These are phyloP conservation scores for Sorghum bicolor DNA, from an alignment of 176 grass and related monocot species.

Conservation along the genomic window DNA sequence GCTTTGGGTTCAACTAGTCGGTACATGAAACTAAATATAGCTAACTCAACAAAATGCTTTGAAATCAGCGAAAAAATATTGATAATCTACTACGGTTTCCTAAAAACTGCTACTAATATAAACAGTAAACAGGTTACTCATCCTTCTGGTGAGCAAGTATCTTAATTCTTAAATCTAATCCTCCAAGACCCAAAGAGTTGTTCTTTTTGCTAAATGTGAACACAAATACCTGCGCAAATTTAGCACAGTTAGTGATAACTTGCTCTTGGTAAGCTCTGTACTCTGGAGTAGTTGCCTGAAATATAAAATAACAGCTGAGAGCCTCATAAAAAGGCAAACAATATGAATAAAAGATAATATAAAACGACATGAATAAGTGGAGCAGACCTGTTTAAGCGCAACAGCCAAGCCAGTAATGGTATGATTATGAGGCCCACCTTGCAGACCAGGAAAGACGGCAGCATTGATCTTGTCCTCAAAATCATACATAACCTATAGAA, in stretches of 20 bases:
- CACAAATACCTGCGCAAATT: conserved; percentile 78
- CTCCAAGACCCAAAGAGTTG: not conserved
- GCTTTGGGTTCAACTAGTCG: not conserved
- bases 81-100: not conserved
- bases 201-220: not conserved
- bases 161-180: not conserved
- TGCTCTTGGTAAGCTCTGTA: conserved; percentile 96
- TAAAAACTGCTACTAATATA: not conserved
- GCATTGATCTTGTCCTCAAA: conserved; percentile 97
- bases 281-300: conserved; percentile 77
- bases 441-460: conserved; percentile 93
- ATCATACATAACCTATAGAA: conserved; percentile 82
- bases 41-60: conserved; percentile 14
- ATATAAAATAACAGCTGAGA: conserved; percentile 12
- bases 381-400: conserved; percentile 92
- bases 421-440: conserved; percentile 98
- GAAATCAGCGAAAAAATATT: conserved; percentile 8
- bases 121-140: not conserved
- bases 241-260: conserved; percentile 92
- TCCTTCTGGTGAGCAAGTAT: not conserved
- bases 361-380: conserved; percentile 23
- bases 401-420: conserved; percentile 98
- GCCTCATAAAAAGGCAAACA: conserved; percentile 14
- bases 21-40: not conserved
- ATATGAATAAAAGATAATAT: conserved; percentile 14